Conservation (phyloP, 2,329 filamentous ascomycete genomes). For the Acrocalymma vagum region DNA sequence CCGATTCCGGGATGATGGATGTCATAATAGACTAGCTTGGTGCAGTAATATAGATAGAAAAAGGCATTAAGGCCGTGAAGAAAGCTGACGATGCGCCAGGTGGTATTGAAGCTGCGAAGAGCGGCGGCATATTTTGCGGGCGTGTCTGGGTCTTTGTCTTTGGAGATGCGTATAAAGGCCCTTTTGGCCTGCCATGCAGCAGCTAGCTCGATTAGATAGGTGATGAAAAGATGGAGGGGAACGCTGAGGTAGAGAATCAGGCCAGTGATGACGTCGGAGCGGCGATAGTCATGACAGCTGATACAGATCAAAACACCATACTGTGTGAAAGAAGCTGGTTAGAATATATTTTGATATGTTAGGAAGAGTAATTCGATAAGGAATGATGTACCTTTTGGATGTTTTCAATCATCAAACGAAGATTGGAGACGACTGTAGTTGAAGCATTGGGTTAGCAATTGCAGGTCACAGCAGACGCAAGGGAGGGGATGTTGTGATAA, state of each 20-base stretch:
- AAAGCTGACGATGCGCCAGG: conserved; percentile 82
- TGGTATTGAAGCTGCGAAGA: conserved; percentile 70
- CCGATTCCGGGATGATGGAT: conserved; percentile 95
- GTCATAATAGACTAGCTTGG: conserved; percentile 85
- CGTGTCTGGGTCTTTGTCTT: conserved; percentile 60
- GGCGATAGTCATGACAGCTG: conserved; percentile 85
- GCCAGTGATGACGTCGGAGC: conserved; percentile 78
- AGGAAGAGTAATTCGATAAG: conserved; percentile 19
- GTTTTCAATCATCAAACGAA: conserved; percentile 95
- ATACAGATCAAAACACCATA: conserved; percentile 96
- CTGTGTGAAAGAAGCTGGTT: too few species aligned
- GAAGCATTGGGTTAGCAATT: too few species aligned
- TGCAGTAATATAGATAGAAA: conserved; percentile 80
- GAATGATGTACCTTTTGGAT: conserved; percentile 77
- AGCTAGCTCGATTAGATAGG: conserved; percentile 86
- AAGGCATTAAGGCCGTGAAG: conserved; percentile 86
- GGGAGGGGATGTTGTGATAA: too few species aligned
- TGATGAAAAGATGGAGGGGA: conserved; percentile 88
- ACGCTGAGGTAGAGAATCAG: conserved; percentile 84
- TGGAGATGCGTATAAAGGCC: conserved; percentile 64
- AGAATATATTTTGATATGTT: too few species aligned
- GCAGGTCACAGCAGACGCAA: too few species aligned
- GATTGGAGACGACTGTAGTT: conserved; percentile 81
- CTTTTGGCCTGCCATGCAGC: conserved; percentile 81
- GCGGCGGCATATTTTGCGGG: conserved; percentile 66